Conservation (phyloP, 2,329 filamentous ascomycete genomes). For the Sporothrix mexicana region DNA sequence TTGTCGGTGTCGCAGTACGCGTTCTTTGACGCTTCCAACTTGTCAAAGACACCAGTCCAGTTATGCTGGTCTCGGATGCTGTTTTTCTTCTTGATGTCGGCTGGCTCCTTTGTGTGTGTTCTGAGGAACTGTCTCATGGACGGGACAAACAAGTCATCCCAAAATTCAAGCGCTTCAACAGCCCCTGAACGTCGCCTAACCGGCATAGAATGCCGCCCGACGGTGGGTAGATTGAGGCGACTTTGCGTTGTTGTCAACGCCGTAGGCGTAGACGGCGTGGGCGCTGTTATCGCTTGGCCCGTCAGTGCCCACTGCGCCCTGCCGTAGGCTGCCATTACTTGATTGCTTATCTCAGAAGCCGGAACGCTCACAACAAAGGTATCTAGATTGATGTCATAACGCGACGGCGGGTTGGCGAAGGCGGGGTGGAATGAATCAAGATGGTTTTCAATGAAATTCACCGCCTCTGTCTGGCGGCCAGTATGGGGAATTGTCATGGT, state of each 20-base stretch:
- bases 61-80: slow-evolving; percentile 8
- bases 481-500: too few species aligned
- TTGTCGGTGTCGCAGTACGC: not conserved
- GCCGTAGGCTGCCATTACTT: not conserved
- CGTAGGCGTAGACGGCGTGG: not conserved
- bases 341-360: not conserved
- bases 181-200: not conserved
- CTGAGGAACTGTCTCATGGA: not conserved
- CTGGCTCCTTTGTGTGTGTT: not conserved
- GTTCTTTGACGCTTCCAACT: not conserved
- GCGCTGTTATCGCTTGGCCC: not conserved
- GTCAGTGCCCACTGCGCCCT: not conserved
- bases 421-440: too few species aligned
- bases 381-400: not conserved
- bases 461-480: too few species aligned
- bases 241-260: not conserved
- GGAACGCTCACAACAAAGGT: not conserved
- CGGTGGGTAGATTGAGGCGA: not conserved
- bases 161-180: not conserved
- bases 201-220: not conserved
- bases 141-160: not conserved
- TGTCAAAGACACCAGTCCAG: slow-evolving; percentile 9
- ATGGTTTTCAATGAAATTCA: too few species aligned
- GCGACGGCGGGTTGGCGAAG: not conserved
- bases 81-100: not conserved